phyloP scores from a whole-genome alignment of 345 rosid species.

The Eutrema japonicum region DNA sequence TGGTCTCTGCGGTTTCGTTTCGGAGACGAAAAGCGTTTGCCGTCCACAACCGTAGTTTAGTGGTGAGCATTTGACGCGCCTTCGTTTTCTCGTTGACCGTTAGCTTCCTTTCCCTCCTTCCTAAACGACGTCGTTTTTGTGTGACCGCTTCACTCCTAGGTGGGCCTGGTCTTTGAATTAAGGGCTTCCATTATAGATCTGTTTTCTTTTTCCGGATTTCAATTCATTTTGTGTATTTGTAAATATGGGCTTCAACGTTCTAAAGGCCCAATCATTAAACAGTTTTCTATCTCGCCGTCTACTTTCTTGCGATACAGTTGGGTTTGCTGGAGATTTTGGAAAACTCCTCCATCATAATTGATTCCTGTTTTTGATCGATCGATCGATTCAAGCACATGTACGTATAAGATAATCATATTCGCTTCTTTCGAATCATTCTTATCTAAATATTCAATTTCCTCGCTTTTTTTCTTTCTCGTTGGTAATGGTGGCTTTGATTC shows the following conservation, averaged over 20 bases:
- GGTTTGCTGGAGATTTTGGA: constrained; percentile 32
- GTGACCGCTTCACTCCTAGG: background rate
- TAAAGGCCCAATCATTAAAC: background rate
- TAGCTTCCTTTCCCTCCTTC: background rate
- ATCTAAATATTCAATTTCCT: constrained; percentile 1
- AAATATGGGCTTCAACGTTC: background rate
- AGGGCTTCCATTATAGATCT: background rate
- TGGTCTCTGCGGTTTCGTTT: constrained; percentile 22
- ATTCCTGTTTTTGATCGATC: background rate
- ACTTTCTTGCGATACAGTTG: background rate
- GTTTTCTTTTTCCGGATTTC: too few species aligned
- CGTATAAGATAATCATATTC: background rate
- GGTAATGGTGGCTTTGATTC: background rate
- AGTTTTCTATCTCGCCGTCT: constrained; percentile 2
- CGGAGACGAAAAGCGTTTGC: constrained; percentile 31
- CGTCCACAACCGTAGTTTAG: constrained; percentile 39
- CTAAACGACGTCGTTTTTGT: constrained; percentile 4
- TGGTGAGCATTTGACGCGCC: constrained; percentile 45
- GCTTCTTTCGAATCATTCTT: background rate
- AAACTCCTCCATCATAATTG: background rate
- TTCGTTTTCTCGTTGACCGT: constrained; percentile 41
- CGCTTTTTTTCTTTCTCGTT: background rate
- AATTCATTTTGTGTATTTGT: too few species aligned
- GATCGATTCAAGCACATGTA: constrained; percentile 28
- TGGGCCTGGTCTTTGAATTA: background rate